Evolutionary conservation across 179 eudicot species (phyloP).

Genomic region (Silene coronaria): DNA sequence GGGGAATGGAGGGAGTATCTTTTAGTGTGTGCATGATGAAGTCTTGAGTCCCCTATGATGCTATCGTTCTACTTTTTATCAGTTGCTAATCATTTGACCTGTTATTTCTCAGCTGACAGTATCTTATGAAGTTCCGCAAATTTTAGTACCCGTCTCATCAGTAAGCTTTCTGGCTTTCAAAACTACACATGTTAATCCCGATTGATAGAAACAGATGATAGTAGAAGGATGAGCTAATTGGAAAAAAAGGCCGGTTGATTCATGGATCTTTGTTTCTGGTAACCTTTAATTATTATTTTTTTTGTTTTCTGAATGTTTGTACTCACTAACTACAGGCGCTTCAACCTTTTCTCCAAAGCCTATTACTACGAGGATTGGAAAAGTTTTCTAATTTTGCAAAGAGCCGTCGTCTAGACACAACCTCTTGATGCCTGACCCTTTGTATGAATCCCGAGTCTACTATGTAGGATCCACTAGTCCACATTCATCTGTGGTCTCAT

Average conservation of each 20-base stretch:
- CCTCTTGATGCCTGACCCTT: conserved; percentile 24
- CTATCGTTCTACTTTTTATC: conserved; percentile 4
- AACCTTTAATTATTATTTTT: neutral
- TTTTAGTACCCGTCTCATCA: conserved; percentile 83
- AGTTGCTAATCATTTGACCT: conserved; percentile 3
- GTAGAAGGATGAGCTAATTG: neutral
- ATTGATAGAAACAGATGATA: neutral
- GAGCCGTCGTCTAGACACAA: conserved; percentile 37
- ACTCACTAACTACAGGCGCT: conserved; percentile 51
- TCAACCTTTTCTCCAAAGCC: conserved; percentile 72
- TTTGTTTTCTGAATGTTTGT: neutral
- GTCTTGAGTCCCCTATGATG: neutral
- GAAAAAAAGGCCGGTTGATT: neutral
- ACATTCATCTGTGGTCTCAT: neutral
- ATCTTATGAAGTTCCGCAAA: conserved; percentile 88
- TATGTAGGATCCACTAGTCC: neutral
- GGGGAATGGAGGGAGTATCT: too few relatives aligned
- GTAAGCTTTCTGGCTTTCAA: conserved; percentile 44
- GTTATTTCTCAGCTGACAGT: conserved; percentile 69
- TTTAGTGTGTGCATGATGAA: neutral
- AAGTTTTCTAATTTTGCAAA: conserved; percentile 64
- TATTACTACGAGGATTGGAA: conserved; percentile 68
- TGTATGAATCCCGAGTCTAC: conserved; percentile 14
- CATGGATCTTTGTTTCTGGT: neutral
- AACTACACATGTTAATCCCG: neutral